Base-by-base conservation (phyloP, 2,329 filamentous ascomycete genomes). In the Helotiales sp. region DNA sequence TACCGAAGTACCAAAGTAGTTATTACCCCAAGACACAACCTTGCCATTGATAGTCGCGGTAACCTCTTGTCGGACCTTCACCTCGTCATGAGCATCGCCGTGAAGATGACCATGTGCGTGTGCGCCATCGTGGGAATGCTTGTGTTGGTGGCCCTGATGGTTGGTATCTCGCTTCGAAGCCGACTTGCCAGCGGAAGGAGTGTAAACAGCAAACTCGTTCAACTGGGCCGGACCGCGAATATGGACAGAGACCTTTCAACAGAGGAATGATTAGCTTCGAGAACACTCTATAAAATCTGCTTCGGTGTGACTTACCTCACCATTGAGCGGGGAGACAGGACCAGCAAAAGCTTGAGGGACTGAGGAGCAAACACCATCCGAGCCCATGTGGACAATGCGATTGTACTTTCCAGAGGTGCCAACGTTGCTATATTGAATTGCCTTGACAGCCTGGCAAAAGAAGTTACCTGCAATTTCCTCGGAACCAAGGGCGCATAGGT, bases 181-280 rank as follows among this genome's bases (percentile, higher is more conserved):
- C 8, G 51, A 36, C 3, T 10, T 7, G 38, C 27, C 25, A 36
- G 33, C 8, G 13, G 75, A 75, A n/a, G 83, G 79, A 46, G 77
- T 80, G 72, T 91, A 93, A 54, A 86, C 85, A 10, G 88, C 89
- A 54, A 91, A 78, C 64, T 89, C 81, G 68, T 84, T 84, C 30
- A 93, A 70, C 36, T 81, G 74, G 65, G 90, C 71, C 1, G 89
- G 89, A 2, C 89, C 90, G 64, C 89, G 86, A 68, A 92, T 79
- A 70, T 91, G 86, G 61, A 90, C 73, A 1, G 88, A 90, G 29
- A 92, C 77, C 88, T 91, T 0, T 19, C 15, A 27, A 9, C 22
- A 25, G 31, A 27, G 2, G 6, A 13, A 1, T 46, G 19, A 47
- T 60, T 42, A 60, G 46, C 54, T 19, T 40, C 49, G 9, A 27